Evolutionary conservation across 352 stramenopile species (phyloP), one percentile per base, ranked within the genome.

Genomic region (Globisporangium sylvaticum): DNA sequence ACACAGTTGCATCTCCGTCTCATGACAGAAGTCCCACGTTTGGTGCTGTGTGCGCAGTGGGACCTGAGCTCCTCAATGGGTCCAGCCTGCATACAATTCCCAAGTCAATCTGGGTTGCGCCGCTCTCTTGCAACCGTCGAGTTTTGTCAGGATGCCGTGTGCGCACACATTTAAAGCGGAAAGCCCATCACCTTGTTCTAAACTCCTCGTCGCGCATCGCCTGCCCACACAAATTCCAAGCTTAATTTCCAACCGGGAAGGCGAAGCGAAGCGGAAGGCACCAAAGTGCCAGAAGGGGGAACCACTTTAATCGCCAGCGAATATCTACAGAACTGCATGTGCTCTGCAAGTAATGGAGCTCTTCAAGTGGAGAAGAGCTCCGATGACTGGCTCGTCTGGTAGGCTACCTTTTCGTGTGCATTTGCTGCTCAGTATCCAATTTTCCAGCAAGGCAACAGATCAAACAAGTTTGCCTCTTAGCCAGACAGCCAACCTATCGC

Each of bases 21-120:
- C 12, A 42, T 42, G 34, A 42, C 34, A 54, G 5, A 54, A 14
- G 20, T 54, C 46, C 46, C 46, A 54, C 46, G 8, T 54, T 18
- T 54, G 46, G n/a, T 54, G 20, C 20, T 4, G 46, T 54, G 46
- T 54, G 46, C n/a, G 46, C 46, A 54, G 46, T 29, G 46, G 46
- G 46, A 29, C 7, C n/a, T 14, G 9, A n/a, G 18, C 6, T 37
- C 31, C 31, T 37, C 18, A 5, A 50, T 62, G 32, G 56, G 42
- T 62, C 52, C 56, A 62, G 0, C 7, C 18, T 15, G 4, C 31
- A 50, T 62, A 62, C 32, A 62, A 62, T 22, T 7, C 18, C 15
- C 56, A 50, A 62, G 56, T 62, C 56, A 62, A 50, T 62, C 32
- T 62, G 56, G 56, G 52, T 52, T 42, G 18, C 18, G 34, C 34